Evolutionary conservation across 1,139 yeast species (phyloP), one percentile per base, ranked within the genome.

Genomic region (Candida sp.): DNA sequence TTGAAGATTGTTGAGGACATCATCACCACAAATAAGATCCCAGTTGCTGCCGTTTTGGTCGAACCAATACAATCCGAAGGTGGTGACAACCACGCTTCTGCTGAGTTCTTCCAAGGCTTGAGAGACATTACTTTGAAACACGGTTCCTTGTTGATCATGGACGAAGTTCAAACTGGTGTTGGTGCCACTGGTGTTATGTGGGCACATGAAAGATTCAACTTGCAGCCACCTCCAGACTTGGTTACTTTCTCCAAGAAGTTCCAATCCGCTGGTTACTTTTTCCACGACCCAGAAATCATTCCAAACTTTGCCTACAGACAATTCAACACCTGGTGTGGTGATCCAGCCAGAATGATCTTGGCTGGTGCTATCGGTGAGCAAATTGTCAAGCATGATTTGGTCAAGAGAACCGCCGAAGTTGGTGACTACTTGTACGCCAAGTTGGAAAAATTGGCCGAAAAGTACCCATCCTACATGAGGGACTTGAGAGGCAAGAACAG

Each of bases 281-380:
- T 84, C 81, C 81, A 82, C 62, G 83, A 85, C 73, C 84, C 87
- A 39, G 86, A 83, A 58, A 71, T 89, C 57, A 78, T 86, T 57
- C 96, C 96, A 59, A 78, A 83, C 67, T 64, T 75, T 67, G 84
- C 96, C 44, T 88, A 86, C 79, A 85, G 96, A 69, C 94, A 88
- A 77, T 88, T 88, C 80, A 88, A 88, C 83, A 88, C 96, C 54
- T 88, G 96, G 96, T 87, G 93, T 70, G 96, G 96, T 61, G 96
- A 88, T 75, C 92, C 94, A 65, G 85, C 91, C 54, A 84, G 88
- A 73, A 83, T 89, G 64, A 73, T 88, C 60, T 78, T 89, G 64
- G 88, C 93, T 50, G 84, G 85, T 58, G 83, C 88, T 56, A 87
- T 88, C 60, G 84, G 84, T 66, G 71, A 78, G 56, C 92, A 88